Conservation (phyloP, 2,329 filamentous ascomycete genomes). For the Fusarium haematococcum region DNA sequence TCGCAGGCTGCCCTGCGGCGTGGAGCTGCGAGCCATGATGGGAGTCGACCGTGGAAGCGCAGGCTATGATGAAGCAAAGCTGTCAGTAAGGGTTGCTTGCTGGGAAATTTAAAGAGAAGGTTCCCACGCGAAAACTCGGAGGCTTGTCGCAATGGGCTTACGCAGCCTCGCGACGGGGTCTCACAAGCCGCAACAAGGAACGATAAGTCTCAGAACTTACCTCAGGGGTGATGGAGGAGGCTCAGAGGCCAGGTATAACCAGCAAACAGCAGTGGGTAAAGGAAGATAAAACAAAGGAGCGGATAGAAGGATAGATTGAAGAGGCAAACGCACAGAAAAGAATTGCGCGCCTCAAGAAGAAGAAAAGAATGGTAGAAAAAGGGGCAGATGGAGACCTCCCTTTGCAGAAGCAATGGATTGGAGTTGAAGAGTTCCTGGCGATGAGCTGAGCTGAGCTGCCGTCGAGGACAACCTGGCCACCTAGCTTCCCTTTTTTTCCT, state of each 20-base stretch:
- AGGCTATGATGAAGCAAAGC: slow-evolving; percentile 21
- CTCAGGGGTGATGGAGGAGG: slow-evolving; percentile 34
- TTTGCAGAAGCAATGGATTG: slow-evolving; percentile 37
- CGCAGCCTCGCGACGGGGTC: slow-evolving; percentile 17
- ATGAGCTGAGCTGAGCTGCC: slow-evolving; percentile 23
- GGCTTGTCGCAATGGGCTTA: slow-evolving; percentile 1
- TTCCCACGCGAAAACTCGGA: slow-evolving; percentile 6
- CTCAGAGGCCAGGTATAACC: slow-evolving; percentile 16
- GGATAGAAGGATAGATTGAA: slow-evolving; percentile 34
- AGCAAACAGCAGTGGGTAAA: slow-evolving; percentile 20
- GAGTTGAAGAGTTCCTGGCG: slow-evolving; percentile 31
- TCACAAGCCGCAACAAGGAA: slow-evolving; percentile 27
- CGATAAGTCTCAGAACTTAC: slow-evolving; percentile 37
- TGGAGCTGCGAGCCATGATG: slow-evolving; percentile 61
- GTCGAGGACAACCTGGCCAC: slow-evolving; percentile 45
- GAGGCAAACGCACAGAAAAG: slow-evolving; percentile 28
- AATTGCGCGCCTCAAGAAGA: slow-evolving; percentile 36
- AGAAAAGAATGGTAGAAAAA: slow-evolving; percentile 26
- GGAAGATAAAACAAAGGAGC: slow-evolving; percentile 35
- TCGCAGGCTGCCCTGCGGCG: slow-evolving; percentile 69
- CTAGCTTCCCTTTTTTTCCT: slow-evolving; percentile 39
- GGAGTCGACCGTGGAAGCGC: slow-evolving; percentile 17
- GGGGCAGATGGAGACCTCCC: slow-evolving; percentile 34
- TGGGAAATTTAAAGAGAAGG: background rate
- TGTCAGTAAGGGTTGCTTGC: slow-evolving; percentile 28